phyloP scores from a whole-genome alignment of 768 basidiomycete genomes.

The Mrakia frigida region DNA sequence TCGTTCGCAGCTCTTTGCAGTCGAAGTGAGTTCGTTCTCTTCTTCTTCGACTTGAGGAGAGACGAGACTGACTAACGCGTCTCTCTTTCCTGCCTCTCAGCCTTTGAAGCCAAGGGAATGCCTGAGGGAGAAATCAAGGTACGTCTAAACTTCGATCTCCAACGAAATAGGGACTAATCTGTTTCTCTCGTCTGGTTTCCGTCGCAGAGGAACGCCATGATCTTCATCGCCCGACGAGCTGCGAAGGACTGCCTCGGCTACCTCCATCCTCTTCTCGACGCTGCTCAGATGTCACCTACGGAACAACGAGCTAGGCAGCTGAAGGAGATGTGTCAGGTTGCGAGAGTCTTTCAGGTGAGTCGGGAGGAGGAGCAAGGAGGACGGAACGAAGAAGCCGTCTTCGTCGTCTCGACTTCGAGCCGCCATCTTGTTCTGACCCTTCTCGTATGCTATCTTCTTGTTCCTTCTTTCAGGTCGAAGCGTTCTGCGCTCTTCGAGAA shows the following conservation, averaged over 20 bases:
- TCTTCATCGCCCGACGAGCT: neutral
- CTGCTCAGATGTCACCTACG: neutral
- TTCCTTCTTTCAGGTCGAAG: constrained; percentile 4
- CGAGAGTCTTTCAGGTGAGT: constrained; percentile 13
- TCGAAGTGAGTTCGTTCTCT: neutral
- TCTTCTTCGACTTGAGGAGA: neutral
- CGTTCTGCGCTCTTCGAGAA: constrained; percentile 6
- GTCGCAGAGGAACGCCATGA: neutral
- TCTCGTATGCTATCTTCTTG: neutral
- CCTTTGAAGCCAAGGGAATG: constrained; percentile 8
- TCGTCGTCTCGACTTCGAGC: neutral
- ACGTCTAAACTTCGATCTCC: neutral
- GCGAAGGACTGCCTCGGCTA: neutral
- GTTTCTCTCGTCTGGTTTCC: neutral
- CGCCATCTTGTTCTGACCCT: neutral
- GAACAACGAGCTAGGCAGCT: neutral
- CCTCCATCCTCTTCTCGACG: constrained; percentile 3
- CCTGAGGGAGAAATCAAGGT: neutral
- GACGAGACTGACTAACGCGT: neutral
- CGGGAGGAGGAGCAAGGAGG: too few species aligned
- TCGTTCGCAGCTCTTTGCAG: constrained; percentile 6
- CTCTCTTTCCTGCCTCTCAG: neutral
- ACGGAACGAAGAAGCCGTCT: too few species aligned
- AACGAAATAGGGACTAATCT: too few species aligned
- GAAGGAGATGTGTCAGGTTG: constrained; percentile 12